These are phyloP conservation scores for Pseudocercospora fijiensis DNA, from an alignment of 2,329 filamentous ascomycete genomes.

Conservation along the genomic window DNA sequence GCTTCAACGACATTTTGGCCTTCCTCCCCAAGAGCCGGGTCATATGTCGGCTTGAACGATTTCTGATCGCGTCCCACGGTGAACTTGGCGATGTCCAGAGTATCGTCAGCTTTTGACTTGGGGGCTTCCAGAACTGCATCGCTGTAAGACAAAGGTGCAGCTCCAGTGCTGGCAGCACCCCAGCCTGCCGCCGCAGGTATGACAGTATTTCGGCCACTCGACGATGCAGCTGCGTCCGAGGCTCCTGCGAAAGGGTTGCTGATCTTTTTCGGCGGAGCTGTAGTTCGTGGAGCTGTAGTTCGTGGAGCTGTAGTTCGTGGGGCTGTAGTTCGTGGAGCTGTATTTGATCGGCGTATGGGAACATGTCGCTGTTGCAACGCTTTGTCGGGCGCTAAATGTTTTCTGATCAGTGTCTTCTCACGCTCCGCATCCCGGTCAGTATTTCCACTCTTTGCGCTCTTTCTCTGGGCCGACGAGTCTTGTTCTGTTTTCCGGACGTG, in stretches of 20 bases:
- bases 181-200: conserved; percentile 6
- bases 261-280: not conserved
- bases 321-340: not conserved
- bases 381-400: not conserved
- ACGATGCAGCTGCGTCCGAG: not conserved
- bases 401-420: not conserved
- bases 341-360: not conserved
- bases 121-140: not conserved
- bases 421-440: not conserved
- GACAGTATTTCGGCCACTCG: not conserved
- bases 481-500: not conserved
- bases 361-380: not conserved
- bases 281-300: not conserved
- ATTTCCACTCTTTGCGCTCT: not conserved
- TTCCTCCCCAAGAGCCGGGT: not conserved
- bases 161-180: conserved; percentile 13
- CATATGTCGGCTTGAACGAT: conserved; percentile 5
- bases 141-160: conserved; percentile 14
- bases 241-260: conserved; percentile 11
- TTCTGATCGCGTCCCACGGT: not conserved
- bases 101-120: not conserved
- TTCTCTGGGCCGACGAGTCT: not conserved
- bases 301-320: not conserved
- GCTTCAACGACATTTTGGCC: not conserved
- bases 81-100: not conserved